Evolutionary conservation across 805 yeast species (phyloP).

Genomic region (Myxozyma sirexii): DNA sequence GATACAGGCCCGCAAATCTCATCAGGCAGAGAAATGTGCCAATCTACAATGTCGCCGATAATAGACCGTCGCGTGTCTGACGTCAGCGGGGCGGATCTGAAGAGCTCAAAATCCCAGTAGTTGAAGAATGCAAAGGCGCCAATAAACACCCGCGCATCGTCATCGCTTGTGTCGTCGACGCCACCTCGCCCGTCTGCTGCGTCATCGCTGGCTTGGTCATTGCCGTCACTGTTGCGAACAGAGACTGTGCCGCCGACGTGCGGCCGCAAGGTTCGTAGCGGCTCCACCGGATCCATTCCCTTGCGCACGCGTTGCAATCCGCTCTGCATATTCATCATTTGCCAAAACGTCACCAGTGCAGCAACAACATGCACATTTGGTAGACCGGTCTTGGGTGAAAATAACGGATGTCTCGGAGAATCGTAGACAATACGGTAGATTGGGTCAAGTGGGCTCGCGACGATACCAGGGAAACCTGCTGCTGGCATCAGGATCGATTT

Average conservation of each 20-base stretch:
- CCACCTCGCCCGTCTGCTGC: background rate
- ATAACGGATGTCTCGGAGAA: constrained; percentile 32
- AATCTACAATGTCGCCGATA: constrained; percentile 32
- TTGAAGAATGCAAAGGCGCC: constrained; percentile 31
- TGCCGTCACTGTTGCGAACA: background rate
- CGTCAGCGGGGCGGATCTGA: constrained; percentile 26
- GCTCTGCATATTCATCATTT: constrained; percentile 33
- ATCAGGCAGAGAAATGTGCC: constrained; percentile 30
- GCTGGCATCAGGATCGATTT: constrained; percentile 31
- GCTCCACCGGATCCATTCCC: constrained; percentile 30
- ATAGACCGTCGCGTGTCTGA: constrained; percentile 30
- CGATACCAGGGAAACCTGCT: constrained; percentile 31
- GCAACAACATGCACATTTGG: constrained; percentile 29
- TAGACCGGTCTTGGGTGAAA: constrained; percentile 23
- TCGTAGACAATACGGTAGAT: constrained; percentile 33
- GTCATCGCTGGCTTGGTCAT: background rate
- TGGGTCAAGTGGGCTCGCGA: constrained; percentile 31
- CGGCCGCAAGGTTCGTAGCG: constrained; percentile 8
- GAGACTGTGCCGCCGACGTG: constrained; percentile 5
- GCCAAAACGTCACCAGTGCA: constrained; percentile 34
- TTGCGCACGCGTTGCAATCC: constrained; percentile 14
- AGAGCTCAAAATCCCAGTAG: constrained; percentile 34
- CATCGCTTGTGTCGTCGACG: background rate
- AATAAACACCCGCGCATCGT: constrained; percentile 8
- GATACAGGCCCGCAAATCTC: constrained; percentile 27